Evolutionary conservation across 2,329 filamentous ascomycete genomes (phyloP).

Genomic region (Aureobasidium leucospermi): DNA sequence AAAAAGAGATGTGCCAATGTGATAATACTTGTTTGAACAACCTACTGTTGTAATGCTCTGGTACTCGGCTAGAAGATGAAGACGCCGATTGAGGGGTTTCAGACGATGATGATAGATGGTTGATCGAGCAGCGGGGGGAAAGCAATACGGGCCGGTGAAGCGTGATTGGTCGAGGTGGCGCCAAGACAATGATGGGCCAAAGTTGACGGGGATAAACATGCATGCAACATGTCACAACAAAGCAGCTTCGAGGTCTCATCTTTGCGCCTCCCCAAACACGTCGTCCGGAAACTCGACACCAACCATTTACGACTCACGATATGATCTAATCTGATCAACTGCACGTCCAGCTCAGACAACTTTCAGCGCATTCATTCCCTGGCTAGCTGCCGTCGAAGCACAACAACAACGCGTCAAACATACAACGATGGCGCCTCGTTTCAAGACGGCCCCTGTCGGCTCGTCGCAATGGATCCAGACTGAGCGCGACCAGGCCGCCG

Average conservation of each 20-base stretch:
- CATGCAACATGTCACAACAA: constrained; percentile 2
- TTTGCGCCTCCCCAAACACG: neutral
- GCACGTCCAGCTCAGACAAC: constrained; percentile 6
- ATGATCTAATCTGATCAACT: constrained; percentile 4
- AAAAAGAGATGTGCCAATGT: neutral
- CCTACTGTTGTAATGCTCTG: neutral
- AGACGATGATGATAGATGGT: neutral
- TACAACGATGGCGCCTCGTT: constrained; percentile 16
- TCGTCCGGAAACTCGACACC: neutral
- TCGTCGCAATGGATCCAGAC: constrained; percentile 66
- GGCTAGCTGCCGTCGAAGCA: constrained; percentile 1
- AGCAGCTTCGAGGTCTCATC: constrained; percentile 7
- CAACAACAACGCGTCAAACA: constrained; percentile 22
- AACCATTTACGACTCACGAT: neutral
- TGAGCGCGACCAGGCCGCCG: constrained; percentile 70
- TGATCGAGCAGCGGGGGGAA: neutral
- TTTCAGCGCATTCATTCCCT: neutral
- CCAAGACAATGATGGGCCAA: neutral
- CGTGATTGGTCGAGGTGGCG: neutral
- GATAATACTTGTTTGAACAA: neutral
- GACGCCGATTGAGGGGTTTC: constrained; percentile 7
- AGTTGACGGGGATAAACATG: constrained; percentile 10
- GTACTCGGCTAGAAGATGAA: neutral
- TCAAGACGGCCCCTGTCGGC: constrained; percentile 23
- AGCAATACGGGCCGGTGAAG: neutral